Base-by-base conservation (phyloP, 768 basidiomycete genomes). In the Mycena pura region DNA sequence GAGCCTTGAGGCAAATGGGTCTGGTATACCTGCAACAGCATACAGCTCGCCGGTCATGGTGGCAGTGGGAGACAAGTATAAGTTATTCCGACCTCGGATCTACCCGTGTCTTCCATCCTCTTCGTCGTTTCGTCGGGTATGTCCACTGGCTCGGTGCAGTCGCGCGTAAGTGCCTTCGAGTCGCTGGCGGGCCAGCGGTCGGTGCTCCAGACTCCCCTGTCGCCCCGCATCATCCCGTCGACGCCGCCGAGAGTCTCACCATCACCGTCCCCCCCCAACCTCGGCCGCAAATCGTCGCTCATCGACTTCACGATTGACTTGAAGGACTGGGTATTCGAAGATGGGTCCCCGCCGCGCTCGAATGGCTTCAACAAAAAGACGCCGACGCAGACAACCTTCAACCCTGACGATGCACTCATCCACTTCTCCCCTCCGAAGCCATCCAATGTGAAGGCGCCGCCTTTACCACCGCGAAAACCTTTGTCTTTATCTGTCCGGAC, bases 271-370 rank as follows among this genome's bases (percentile, higher is more conserved):
- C 81, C 84, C 0, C 78, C 80, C 11, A 77, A 77, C 62, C 75
- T 83, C 17, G 79, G 79, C 24, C 76, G 81, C 31, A 87, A 83
- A 69, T 78, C 85, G 0, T 90, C 90, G 32, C 77, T 90, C 51
- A 84, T 90, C 64, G 89, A 91, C 74, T 78, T 91, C 58, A 83
- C 82, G 58, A 84, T 90, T 65, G 89, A 91, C 73, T 78, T 91
- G 56, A 82, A 82, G 57, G 90, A 91, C 72, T 91, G 89, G 89
- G 82, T 89, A 52, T 77, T 89, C 53, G 89, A 88, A 46, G 86
- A 88, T 63, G 85, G 83, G 10, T 79, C 82, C 22, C 71, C 75
- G 44, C 64, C 68, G 11, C 67, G 60, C 22, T 47, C 64, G 27
- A 74, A 70, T 60, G 64, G 65, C 31, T 57, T 55, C 65, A 57